Base-by-base conservation (phyloP, 2,329 filamentous ascomycete species). In the Lachnellula cervina region DNA sequence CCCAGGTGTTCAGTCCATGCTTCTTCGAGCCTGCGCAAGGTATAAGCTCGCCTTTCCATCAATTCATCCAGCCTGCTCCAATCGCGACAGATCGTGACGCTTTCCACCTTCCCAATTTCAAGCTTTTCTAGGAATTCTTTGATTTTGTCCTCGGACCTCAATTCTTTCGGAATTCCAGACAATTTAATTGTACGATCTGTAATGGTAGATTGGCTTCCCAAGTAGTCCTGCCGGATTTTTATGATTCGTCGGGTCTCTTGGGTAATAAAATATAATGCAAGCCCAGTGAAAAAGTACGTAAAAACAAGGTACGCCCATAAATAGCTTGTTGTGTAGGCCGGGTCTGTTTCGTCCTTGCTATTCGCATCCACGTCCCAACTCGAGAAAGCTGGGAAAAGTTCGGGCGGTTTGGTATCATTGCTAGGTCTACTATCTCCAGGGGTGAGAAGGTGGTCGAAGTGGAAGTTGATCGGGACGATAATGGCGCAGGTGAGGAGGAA, bases 231-330 rank as follows among this genome's bases (percentile, higher is more conserved):
- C 23, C 94, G 80, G 32, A 93, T 82, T 55, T 86, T 82, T 61
- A 97, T 95, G 51, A 99, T 87, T 57, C 85, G 87, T 63, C 87
- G 83, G 0, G 94, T 97, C 72, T 96, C 87, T 43, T 81, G 80
- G 56, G 93, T 84, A 65, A 97, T 84, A 63, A 93, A 82, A 69
- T 92, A 96, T 13, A 97, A 76, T 0, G 89, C 88, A 43, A 97
- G 74, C 1, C 77, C 83, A 5, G 88, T 93, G 71, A 97, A 99
- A 50, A 97, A 79, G 74, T 97, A 99, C 1, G 91, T 89, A 66
- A 99, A 99, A n/a, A 89, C 78, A 14, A 96, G 82, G 68, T 97
- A 97, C 66, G 93, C 89, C 91, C 93, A 97, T 1, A 97, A 75
- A 65, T 92, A 96, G 32, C 62, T 68, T 13, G 59, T 63, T 16